Base-by-base conservation (phyloP, 768 basidiomycete species). In the Calocera cornea region DNA sequence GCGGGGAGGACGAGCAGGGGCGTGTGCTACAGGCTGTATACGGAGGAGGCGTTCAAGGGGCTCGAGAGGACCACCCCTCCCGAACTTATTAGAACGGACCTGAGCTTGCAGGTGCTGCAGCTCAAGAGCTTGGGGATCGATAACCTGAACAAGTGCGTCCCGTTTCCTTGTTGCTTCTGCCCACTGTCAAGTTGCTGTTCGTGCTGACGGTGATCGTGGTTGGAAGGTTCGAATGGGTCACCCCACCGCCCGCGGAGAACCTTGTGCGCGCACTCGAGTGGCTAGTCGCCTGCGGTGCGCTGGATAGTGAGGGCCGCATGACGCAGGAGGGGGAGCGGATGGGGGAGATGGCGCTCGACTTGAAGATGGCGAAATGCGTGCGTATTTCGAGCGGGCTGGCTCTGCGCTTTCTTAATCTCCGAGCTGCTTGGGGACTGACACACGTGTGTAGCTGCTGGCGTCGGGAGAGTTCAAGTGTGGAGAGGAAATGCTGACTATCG, bases 51-150 rank as follows among this genome's bases (percentile, higher is more conserved):
- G 14, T 83, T 90, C 64, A 76, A 83, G 3, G 76, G 80, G 0
- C 83, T 98, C 68, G 81, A 87, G 0, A 78, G 79, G 2, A 85
- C 86, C 0, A 92, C 92, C 0, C 83, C 89, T 1, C 92, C 97
- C 1, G 97, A 99, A 79, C 87, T 98, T 64, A 88, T 87, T 11
- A 85, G 95, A 34, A 88, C 87, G 2, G 95, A 99, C 73, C 84
- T 99, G 78, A 89, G 90, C 0, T 89, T 91, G 1, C 90, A 92
- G 2, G 88, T 99, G 64, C 79, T 99, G 19, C 95, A 97, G 74
- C 83, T 98, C 64, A 98, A 98, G 76, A 89, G 90, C 0, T 82
- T 99, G 34, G 97, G 97, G 10, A 89, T 99, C 50, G 89, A 98
- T 71, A 92, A 99, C 76, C 76, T 98, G 16, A 88, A 97, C 84